These are phyloP conservation scores for Phytophthora pistaciae DNA, from an alignment of 352 stramenopile species.

Conservation along the genomic window DNA sequence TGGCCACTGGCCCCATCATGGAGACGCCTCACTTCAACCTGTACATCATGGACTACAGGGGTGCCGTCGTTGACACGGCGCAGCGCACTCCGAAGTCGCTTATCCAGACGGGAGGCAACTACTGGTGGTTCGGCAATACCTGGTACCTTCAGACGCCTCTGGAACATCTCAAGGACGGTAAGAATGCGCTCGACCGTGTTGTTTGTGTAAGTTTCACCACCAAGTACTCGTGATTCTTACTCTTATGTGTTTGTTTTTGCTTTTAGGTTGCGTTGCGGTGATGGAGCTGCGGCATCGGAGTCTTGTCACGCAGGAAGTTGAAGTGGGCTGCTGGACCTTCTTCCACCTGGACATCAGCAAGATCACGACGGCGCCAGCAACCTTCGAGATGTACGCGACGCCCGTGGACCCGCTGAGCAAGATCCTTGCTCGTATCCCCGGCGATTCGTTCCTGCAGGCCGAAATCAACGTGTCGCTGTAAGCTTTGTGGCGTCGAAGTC, in stretches of 20 bases:
- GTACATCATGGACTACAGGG: conserved; percentile 85
- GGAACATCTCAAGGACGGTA: conserved; percentile 89
- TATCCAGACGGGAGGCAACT: conserved; percentile 87
- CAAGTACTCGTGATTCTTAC: conserved; percentile 12
- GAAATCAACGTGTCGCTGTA: conserved; percentile 91
- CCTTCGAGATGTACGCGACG: conserved; percentile 91
- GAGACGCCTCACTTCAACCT: conserved; percentile 90
- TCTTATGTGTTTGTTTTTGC: conserved; percentile 3
- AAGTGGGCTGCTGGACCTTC: conserved; percentile 92
- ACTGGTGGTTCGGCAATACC: conserved; percentile 92
- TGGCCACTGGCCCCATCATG: conserved; percentile 88
- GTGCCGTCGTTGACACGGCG: conserved; percentile 69
- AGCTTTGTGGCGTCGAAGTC: conserved; percentile 9
- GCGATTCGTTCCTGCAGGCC: conserved; percentile 89
- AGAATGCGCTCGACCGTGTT: conserved; percentile 6
- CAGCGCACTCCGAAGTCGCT: conserved; percentile 88
- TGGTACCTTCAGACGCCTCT: conserved; percentile 89
- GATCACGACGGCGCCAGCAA: conserved; percentile 87
- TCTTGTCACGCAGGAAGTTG: conserved; percentile 84
- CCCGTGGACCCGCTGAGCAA: conserved; percentile 88
- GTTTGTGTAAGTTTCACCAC: conserved; percentile 1
- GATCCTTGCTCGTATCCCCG: conserved; percentile 85
- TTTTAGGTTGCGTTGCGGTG: conserved; percentile 82
- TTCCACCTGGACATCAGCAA: conserved; percentile 90
- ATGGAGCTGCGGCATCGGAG: conserved; percentile 90